Evolutionary conservation across 2,329 filamentous ascomycete genomes (phyloP), one percentile per base, ranked within the genome.

Genomic region (Ambrosiella xylebori): DNA sequence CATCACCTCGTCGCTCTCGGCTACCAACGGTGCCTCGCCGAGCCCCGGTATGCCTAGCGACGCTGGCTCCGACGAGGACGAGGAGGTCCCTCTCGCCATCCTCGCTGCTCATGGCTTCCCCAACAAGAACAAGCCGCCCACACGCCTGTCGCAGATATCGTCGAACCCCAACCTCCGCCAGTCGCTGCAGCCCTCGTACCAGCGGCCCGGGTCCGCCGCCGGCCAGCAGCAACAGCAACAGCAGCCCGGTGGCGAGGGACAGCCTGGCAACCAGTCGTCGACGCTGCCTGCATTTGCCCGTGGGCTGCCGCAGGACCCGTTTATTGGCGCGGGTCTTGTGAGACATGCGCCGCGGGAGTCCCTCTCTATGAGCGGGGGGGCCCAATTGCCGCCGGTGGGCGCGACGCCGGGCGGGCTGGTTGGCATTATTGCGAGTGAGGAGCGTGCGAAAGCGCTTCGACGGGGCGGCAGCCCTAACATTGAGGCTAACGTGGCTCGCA

Each of bases 91-190:
- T 0, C 73, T 95, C 45, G 89, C 84, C 11, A 93, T 95, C 63
- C 74, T 95, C 17, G 86, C 88, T 57, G 89, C 89, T 1, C 88
- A 95, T 67, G 89, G 89, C 1, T 95, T 95, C 65, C 89, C 89
- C 0, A 82, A 76, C 68, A 88, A 82, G 70, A 84, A 81, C 64
- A 80, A 86, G 15, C 85, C 88, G 12, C 88, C 88, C 0, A 83
- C 78, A 35, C 79, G 80, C 50, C 74, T 88, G 35, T 77, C 72
- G 62, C 78, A 74, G 59, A 79, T 81, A 65, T 79, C 76, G 62
- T 87, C 86, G 12, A 86, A 85, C 66, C 83, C 83, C 0, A 88
- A 88, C 64, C 71, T 91, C 52, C 78, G 83, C 57, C 76, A 78
- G 36, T 76, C 77, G 15, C 70, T 74, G 58, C 59, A 55, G 36